Base-by-base conservation (phyloP, 2,329 filamentous ascomycete genomes). In the Clonostachys solani region DNA sequence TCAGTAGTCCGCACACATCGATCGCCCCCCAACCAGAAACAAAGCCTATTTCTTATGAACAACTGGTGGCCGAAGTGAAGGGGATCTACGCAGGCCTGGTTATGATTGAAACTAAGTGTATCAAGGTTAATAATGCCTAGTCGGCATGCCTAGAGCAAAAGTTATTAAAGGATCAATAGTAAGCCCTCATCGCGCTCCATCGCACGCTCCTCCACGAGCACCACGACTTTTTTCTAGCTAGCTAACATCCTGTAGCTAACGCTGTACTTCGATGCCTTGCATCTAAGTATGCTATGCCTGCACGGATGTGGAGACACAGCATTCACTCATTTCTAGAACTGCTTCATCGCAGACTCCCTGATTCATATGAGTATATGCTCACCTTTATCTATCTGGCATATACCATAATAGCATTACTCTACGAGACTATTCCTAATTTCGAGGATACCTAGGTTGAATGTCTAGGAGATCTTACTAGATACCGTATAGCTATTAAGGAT, bases 401-500 rank as follows among this genome's bases (percentile, higher is more conserved):
- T 53, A 87, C 86, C 3, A 95, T 95, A 82, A 89, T 96, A 79
- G 86, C 89, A 0, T 66, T 96, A 0, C 66, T 96, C 0, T 87
- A 91, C 49, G 92, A 97, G 57, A 95, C 89, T 0, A 89, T 96
- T 0, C 84, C 87, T 0, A 75, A 80, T 0, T 96, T 95, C 54
- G 80, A 87, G 45, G 87, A 94, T 48, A 96, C 89, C 0, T 97
- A 92, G 92, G 89, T 95, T 9, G 92, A 96, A 54, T 96, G 92
- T 46, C 69, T 97, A 0, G 92, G 92, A 0, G 92, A 97, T 59
- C 67, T 97, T 0, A 87, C 86, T 0, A 75, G 92, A 16, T 96
- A 95, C 41, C 63, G 77, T 1, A 96, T 96, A 90, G 90, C 91
- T 0, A 91, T 96, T 41, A 92, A 96, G 61, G 87, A 95, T 38